Evolutionary conservation across 2,329 filamentous ascomycete species (phyloP).

Genomic region (Cladophialophora chaetospira): DNA sequence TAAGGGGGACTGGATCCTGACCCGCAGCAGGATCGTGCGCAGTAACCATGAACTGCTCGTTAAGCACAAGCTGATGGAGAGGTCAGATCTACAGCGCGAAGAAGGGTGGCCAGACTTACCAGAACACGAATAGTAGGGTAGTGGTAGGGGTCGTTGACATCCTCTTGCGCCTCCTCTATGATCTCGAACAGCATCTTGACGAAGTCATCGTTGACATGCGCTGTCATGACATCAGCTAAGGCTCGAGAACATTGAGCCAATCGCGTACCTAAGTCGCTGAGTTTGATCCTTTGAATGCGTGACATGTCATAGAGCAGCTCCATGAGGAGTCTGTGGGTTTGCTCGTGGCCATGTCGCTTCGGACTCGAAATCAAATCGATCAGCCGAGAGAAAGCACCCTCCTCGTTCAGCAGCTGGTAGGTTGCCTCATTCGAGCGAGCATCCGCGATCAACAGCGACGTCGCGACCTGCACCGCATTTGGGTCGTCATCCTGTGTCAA

Average conservation of each 20-base stretch:
- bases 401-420: conserved; percentile 84
- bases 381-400: conserved; percentile 80
- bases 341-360: conserved; percentile 63
- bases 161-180: conserved; percentile 83
- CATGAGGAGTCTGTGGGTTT: conserved; percentile 77
- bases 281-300: conserved; percentile 77
- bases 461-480: conserved; percentile 76
- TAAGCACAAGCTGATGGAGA: conserved; percentile 74
- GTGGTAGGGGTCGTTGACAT: conserved; percentile 89
- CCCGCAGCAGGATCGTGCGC: conserved; percentile 54
- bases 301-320: conserved; percentile 97
- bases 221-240: conserved; percentile 38
- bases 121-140: conserved; percentile 92
- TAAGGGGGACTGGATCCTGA: conserved; percentile 58
- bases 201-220: conserved; percentile 72
- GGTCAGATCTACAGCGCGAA: conserved; percentile 26
- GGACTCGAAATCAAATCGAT: conserved; percentile 75
- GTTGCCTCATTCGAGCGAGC: conserved; percentile 75
- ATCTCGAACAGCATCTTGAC: conserved; percentile 80
- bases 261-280: conserved; percentile 69
- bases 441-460: conserved; percentile 83
- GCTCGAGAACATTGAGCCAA: not conserved
- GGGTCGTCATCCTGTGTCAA: conserved; percentile 78
- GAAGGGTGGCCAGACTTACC: conserved; percentile 57
- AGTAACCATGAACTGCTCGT: conserved; percentile 95